Evolutionary conservation across 1,139 yeast genomes (phyloP).

Genomic region (Sugiyamaella xylanicola): DNA sequence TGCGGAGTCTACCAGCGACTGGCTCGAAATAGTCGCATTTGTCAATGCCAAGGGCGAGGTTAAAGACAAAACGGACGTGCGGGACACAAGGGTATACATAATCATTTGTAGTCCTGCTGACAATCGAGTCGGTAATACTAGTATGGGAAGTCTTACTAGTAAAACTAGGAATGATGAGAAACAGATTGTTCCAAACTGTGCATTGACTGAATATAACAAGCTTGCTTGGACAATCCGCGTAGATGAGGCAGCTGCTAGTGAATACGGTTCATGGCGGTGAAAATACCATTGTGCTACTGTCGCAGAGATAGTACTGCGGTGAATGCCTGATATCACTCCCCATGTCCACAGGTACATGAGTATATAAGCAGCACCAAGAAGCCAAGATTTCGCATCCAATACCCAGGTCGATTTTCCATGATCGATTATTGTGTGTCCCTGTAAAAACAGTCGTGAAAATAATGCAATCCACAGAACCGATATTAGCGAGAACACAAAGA

Average conservation of each 20-base stretch:
- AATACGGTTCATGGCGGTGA: conserved; percentile 36
- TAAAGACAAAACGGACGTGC: conserved; percentile 38
- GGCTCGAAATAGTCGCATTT: conserved; percentile 43
- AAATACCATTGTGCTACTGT: conserved; percentile 48
- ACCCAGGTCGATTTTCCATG: conserved; percentile 38
- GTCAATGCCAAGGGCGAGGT: conserved; percentile 46
- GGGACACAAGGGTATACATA: conserved; percentile 35
- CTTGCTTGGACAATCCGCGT: conserved; percentile 34
- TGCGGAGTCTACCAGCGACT: conserved; percentile 41
- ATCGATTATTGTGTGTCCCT: conserved; percentile 38
- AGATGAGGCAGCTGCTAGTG: conserved; percentile 30
- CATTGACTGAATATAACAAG: conserved; percentile 36
- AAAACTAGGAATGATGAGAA: conserved; percentile 41
- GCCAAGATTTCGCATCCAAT: conserved; percentile 40
- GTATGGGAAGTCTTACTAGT: conserved; percentile 43
- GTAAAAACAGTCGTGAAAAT: conserved; percentile 43
- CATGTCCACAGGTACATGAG: conserved; percentile 49
- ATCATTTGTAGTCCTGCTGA: conserved; percentile 35
- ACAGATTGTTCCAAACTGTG: conserved; percentile 46
- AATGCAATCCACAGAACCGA: conserved; percentile 45
- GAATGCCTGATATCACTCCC: conserved; percentile 46
- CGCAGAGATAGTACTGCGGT: conserved; percentile 42
- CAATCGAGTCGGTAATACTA: conserved; percentile 42
- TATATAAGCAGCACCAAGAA: conserved; percentile 43
- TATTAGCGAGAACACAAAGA: conserved; percentile 37